A percentile compares a stretch with the other conserved stretches of the same genome.
phyloP scores from a whole-genome alignment of 1,284 basidiomycete genomes.

The Heterobasidion annosum region DNA sequence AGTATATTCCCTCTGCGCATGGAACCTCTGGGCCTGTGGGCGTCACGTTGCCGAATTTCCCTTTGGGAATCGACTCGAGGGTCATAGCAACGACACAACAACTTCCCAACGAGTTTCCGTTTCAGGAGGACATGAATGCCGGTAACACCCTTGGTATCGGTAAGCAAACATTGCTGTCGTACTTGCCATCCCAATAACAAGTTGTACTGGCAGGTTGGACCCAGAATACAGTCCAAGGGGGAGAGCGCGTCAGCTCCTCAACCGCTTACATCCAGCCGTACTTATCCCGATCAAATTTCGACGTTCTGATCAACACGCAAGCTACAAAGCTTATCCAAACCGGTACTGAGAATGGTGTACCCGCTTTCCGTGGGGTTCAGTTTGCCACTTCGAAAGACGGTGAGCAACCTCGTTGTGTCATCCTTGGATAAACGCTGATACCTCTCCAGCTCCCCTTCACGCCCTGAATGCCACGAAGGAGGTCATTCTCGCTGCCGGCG shows the following conservation, averaged over 20 bases:
- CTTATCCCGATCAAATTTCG: constrained; percentile 25
- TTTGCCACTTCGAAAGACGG: constrained; percentile 13
- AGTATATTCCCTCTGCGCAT: constrained; percentile 16
- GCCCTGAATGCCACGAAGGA: constrained; percentile 25
- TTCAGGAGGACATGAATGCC: constrained; percentile 13
- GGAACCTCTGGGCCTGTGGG: constrained; percentile 20
- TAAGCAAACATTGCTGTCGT: constrained; percentile 7
- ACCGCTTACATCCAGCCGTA: constrained; percentile 27
- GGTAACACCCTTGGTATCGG: constrained; percentile 16
- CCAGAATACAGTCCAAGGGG: constrained; percentile 20
- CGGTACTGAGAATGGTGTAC: constrained; percentile 9
- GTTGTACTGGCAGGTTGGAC: constrained; percentile 23
- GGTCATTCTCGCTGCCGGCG: constrained; percentile 35
- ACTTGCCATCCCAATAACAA: not conserved
- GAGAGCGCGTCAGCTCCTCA: constrained; percentile 24
- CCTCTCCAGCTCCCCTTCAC: not conserved
- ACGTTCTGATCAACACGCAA: constrained; percentile 30
- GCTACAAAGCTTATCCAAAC: constrained; percentile 28
- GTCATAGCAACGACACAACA: constrained; percentile 8
- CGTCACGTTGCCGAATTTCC: constrained; percentile 21
- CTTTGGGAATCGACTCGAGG: constrained; percentile 11
- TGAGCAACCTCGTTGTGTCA: not conserved
- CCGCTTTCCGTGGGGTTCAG: constrained; percentile 22
- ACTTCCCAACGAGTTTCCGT: constrained; percentile 14
- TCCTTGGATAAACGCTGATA: not conserved